These are phyloP conservation scores for Capillidium heterosporum DNA, from an alignment of 371 early-diverging fungal genomes.

Conservation along the genomic window DNA sequence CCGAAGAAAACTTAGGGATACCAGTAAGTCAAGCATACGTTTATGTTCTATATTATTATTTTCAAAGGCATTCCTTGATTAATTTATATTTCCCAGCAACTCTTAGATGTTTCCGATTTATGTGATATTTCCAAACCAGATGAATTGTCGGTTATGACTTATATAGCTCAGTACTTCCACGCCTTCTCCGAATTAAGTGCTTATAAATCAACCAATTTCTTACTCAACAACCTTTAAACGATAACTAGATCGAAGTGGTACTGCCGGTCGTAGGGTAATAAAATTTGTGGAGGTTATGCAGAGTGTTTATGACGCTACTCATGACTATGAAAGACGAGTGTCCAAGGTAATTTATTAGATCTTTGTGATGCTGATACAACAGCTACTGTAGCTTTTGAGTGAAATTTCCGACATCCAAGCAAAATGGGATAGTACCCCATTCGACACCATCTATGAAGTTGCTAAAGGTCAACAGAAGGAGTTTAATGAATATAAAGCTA, in stretches of 20 bases:
- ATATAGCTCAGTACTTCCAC: conserved; percentile 96
- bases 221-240: neutral
- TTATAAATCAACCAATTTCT: neutral
- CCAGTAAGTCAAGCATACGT: conserved; percentile 25
- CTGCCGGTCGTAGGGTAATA: conserved; percentile 78
- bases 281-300: conserved; percentile 77
- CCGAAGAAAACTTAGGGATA: conserved; percentile 74
- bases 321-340: conserved; percentile 76
- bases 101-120: conserved; percentile 91
- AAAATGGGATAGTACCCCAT: conserved; percentile 40
- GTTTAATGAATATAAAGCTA: conserved; percentile 67
- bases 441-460: conserved; percentile 48
- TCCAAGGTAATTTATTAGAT: conserved; percentile 14
- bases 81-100: too few relatives aligned
- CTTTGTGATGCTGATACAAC: neutral
- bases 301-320: conserved; percentile 72
- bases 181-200: conserved; percentile 76
- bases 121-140: conserved; percentile 90
- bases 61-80: too few relatives aligned
- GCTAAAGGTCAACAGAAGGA: conserved; percentile 49
- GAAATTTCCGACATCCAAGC: conserved; percentile 34
- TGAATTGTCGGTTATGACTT: conserved; percentile 95
- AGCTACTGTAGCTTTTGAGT: conserved; percentile 26
- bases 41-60: neutral
- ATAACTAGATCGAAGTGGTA: conserved; percentile 50